Evolutionary conservation across 2,329 filamentous ascomycete genomes (phyloP).

Genomic region (Calycina marina): DNA sequence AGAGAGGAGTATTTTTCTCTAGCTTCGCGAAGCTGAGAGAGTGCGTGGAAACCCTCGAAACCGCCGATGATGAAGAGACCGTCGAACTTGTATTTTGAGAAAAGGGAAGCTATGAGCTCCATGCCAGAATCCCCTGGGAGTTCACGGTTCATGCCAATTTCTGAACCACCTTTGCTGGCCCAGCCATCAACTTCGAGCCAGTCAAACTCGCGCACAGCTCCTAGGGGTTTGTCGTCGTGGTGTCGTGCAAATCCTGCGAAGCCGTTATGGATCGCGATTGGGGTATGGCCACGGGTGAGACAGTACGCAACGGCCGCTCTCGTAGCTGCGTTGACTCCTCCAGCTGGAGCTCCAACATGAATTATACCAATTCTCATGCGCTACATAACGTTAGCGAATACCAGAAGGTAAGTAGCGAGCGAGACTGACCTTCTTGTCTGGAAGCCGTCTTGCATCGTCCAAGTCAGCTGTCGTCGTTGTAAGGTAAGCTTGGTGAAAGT

Average conservation of each 20-base stretch:
- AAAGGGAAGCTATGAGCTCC: conserved; percentile 65
- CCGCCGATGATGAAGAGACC: conserved; percentile 85
- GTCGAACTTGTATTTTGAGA: conserved; percentile 79
- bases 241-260: conserved; percentile 90
- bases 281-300: conserved; percentile 78
- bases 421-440: conserved; percentile 50
- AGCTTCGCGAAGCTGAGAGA: conserved; percentile 74
- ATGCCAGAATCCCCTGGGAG: conserved; percentile 77
- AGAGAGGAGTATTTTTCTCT: conserved; percentile 67
- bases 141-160: conserved; percentile 94
- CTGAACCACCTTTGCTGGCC: conserved; percentile 92
- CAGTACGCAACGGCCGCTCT: conserved; percentile 90
- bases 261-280: conserved; percentile 87
- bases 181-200: conserved; percentile 94
- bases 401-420: conserved; percentile 4
- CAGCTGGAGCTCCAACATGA: conserved; percentile 89
- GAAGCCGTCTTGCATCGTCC: conserved; percentile 47
- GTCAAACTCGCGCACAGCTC: conserved; percentile 69
- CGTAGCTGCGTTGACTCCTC: conserved; percentile 96
- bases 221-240: conserved; percentile 66
- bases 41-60: conserved; percentile 90
- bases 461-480: conserved; percentile 78
- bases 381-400: conserved; percentile 29
- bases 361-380: conserved; percentile 90
- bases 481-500: conserved; percentile 81